Evolutionary conservation across 371 early-diverging fungal genomes (phyloP), one percentile per base, ranked within the genome.

Genomic region (Apophysomyces ossiformis): DNA sequence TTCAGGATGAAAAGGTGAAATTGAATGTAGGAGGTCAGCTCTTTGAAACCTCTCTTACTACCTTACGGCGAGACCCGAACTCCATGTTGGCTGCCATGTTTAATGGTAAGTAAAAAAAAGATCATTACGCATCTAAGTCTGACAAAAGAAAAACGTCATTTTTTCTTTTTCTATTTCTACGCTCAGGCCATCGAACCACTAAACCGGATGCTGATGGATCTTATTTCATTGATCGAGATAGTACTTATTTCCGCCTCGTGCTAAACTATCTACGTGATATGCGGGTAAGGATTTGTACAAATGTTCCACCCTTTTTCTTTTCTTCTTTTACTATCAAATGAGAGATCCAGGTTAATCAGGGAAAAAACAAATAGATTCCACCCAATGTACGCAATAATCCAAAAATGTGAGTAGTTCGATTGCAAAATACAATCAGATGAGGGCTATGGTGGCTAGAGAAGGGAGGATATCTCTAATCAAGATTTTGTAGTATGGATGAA

Each of bases 141-240:
- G 32, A 26, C 32, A 26, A 26, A 26, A 21, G 21, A 21, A 26
- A 26, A 26, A 26, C 2, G 32, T 26, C 2, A 26, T 2, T 57
- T 37, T 44, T 16, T 26, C 9, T 13, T 66, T 32, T 67, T 13
- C 7, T 58, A 2, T 60, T 16, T n/a, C 36, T 18, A 1, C 15
- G 46, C n/a, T 50, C 45, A 74, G 61, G 64, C 13, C 37, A 57
- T 37, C 39, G 45, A 18, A 50, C 57, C 4, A 50, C 69, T 12
- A 37, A 16, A 6, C 71, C 73, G 9, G 79, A 79, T 60, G 71
- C 72, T 2, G 77, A 79, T 43, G 73, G 78, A 37, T 76, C 82
- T 6, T 81, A 75, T 37, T 81, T 81, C 57, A 75, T 81, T 45
- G 82, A 81, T 64, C 71, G 82, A 36, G 82, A 81, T 61, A 61